Base-by-base conservation (phyloP, 345 rosid species). In the Arabis hirsuta region DNA sequence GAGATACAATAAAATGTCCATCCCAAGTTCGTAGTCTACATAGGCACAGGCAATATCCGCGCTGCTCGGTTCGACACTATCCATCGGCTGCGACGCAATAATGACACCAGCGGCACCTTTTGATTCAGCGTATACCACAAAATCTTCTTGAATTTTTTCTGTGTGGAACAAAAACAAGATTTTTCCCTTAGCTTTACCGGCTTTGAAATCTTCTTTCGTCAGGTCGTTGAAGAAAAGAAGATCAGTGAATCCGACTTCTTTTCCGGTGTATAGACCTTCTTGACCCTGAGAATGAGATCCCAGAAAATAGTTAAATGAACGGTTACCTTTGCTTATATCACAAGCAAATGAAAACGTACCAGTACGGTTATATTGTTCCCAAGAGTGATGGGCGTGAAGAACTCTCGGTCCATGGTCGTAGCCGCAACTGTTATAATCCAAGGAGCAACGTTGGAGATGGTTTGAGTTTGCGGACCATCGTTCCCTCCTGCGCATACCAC, bases 381-480 rank as follows among this genome's bases (percentile, higher is more conserved):
- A 12, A 86, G 85, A 39, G 75, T 71, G 48, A 84, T 68, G 41
- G 74, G 62, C 1, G 87, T 68, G 7, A 75, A 77, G 62, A 77
- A 84, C 24, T 71, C 60, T 42, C 90, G 63, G 61, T 88, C 91
- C 16, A 86, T 77, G 22, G 86, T 73, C 16, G 78, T 81, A 5
- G 95, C 89, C 0, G 87, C 91, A 0, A 87, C 90, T 3, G 83
- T 82, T 39, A 87, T 61, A 20, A 86, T 27, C 95, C 91, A 86
- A 0, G 90, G 91, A 14, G 89, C 82, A 7, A 82, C 79, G 57
- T 82, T 82, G 20, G 71, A 48, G 12, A 85, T 70, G 0, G 87
- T 78, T 44, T 79, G 81, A 46, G 67, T 11, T 0, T 50, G 4
- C 0, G 87, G 88, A 32, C 91, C 91, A 32, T 67, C 72, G 56